phyloP scores from a whole-genome alignment of 75 land plant genomes.

The Picea sitchensis region DNA sequence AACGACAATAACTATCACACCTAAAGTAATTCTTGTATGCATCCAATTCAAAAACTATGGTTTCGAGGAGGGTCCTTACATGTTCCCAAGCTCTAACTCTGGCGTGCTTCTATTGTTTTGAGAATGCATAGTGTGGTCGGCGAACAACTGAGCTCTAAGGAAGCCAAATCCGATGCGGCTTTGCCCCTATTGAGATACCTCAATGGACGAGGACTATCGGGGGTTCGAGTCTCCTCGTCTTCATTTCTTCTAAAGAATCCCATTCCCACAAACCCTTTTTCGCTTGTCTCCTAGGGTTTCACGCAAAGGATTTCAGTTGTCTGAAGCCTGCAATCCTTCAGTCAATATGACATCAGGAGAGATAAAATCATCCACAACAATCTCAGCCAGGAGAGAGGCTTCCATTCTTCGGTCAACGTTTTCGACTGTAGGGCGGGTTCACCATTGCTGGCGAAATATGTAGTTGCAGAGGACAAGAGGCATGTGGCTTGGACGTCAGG shows the following conservation, averaged over 20 bases:
- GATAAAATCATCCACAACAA: neutral
- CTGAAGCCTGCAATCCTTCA: neutral
- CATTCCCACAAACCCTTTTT: neutral
- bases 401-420: conserved; percentile 7
- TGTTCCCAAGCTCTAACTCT: neutral
- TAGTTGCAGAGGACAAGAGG: conserved; percentile 25
- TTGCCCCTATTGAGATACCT: neutral
- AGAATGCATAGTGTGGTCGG: neutral
- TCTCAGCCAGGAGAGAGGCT: neutral
- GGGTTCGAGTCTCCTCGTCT: neutral
- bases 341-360: neutral
- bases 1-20: too few species aligned
- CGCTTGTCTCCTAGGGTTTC: neutral
- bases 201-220: neutral
- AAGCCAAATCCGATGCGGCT: neutral
- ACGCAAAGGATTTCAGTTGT: neutral
- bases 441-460: conserved; percentile 17
- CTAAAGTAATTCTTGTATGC: too few species aligned
- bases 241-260: neutral
- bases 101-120: neutral
- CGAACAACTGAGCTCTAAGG: neutral
- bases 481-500: conserved; percentile 1
- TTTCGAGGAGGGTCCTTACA: too few species aligned
- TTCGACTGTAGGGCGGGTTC: conserved; percentile 17
- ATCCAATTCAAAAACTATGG: too few species aligned